phyloP scores from a whole-genome alignment of 2,329 filamentous ascomycete species.

The Colletotrichum liriopes region DNA sequence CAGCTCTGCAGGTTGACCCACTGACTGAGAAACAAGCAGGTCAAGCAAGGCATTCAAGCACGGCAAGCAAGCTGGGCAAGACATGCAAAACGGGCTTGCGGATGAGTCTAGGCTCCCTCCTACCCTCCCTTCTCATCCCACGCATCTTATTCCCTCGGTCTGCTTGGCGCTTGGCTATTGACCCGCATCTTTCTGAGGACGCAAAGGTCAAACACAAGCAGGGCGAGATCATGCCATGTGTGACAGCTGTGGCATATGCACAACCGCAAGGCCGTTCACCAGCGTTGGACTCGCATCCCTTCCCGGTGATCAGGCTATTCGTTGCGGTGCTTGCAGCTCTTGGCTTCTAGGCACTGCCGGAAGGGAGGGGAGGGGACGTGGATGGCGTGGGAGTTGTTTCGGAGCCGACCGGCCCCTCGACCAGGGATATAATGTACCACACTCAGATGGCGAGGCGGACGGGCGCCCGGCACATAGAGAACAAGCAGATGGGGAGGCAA shows the following conservation, averaged over 20 bases:
- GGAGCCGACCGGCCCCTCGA: slow-evolving; percentile 6
- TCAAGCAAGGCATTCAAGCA: slow-evolving; percentile 1
- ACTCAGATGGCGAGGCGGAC: background rate
- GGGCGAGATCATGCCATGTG: background rate
- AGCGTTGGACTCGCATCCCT: too few species aligned
- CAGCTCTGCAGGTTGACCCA: background rate
- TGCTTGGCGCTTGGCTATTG: background rate
- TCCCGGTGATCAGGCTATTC: slow-evolving; percentile 7
- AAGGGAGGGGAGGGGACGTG: background rate
- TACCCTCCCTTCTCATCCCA: background rate
- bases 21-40: background rate
- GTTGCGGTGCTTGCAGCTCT: slow-evolving; percentile 1
- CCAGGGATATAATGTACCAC: background rate
- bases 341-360: background rate
- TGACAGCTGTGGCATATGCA: background rate
- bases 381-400: background rate
- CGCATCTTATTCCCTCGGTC: background rate
- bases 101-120: background rate
- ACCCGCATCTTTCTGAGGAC: background rate
- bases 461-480: background rate
- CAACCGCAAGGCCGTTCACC: background rate
- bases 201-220: background rate
- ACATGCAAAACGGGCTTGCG: background rate
- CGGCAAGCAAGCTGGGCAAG: background rate
- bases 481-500: background rate